A percentile compares a stretch with the other conserved stretches of the same genome.
Conservation (phyloP, 2,329 filamentous ascomycete genomes). For the Fonsecaea erecta region DNA sequence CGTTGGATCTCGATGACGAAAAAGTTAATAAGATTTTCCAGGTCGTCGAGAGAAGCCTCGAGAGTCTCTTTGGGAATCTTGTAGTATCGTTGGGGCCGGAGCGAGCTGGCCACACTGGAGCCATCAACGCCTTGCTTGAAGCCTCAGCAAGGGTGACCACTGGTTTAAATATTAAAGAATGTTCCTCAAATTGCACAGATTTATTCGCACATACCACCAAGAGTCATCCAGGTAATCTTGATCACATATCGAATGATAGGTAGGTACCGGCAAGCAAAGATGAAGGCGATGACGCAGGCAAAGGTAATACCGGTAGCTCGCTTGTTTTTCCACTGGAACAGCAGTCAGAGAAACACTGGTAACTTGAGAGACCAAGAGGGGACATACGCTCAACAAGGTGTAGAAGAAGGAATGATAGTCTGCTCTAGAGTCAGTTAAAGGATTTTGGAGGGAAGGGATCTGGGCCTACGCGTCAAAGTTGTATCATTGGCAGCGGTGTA, state of each 20-base stretch:
- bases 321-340: conserved; percentile 65
- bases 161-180: conserved; percentile 22
- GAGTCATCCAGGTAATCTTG: conserved; percentile 62
- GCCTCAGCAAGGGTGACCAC: conserved; percentile 62
- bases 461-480: conserved; percentile 62
- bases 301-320: conserved; percentile 67
- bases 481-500: conserved; percentile 64
- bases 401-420: conserved; percentile 71
- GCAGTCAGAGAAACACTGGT: conserved; percentile 29
- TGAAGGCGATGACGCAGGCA: conserved; percentile 59
- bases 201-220: conserved; percentile 57
- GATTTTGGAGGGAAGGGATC: background rate
- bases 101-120: conserved; percentile 63
- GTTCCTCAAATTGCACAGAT: background rate
- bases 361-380: conserved; percentile 19
- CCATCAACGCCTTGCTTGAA: conserved; percentile 59
- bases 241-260: conserved; percentile 66
- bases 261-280: conserved; percentile 67
- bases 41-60: conserved; percentile 64
- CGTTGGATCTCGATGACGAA: conserved; percentile 71
- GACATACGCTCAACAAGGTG: conserved; percentile 63
- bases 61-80: conserved; percentile 67
- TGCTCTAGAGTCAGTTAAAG: conserved; percentile 37
- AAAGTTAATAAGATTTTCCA: conserved; percentile 70
- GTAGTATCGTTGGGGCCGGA: conserved; percentile 69